Conservation (phyloP, 768 basidiomycete genomes). For the Collybiopsis confluens region DNA sequence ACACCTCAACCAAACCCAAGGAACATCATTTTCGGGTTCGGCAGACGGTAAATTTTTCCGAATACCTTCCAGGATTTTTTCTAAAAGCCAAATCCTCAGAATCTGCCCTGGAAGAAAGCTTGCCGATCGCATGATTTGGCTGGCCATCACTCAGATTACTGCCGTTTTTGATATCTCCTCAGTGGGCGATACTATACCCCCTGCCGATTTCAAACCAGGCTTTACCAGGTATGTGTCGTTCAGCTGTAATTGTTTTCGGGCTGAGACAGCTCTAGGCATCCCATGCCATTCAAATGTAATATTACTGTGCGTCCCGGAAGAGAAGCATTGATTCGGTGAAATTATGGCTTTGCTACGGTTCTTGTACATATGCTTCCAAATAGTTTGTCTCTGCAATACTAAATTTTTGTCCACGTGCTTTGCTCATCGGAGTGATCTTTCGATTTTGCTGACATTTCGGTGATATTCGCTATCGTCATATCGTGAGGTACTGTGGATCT, state of each 20-base stretch:
- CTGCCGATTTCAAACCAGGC: background rate
- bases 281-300: background rate
- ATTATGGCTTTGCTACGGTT: no score
- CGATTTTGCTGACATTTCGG: no score
- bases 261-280: no score
- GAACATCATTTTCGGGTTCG: slow-evolving; percentile 10
- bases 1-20: background rate
- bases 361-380: no score
- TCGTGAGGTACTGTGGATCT: no score
- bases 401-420: no score
- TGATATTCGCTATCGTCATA: no score
- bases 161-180: slow-evolving; percentile 18
- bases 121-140: slow-evolving; percentile 19
- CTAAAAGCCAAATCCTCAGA: no score
- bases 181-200: slow-evolving; percentile 10
- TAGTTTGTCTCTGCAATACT: no score
- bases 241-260: background rate
- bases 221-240: background rate
- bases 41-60: slow-evolving; percentile 4
- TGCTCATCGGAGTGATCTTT: no score
- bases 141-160: slow-evolving; percentile 17
- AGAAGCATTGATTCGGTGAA: background rate
- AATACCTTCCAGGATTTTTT: background rate
- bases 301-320: background rate
- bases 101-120: slow-evolving; percentile 14